These are phyloP conservation scores for Colletotrichum sp. DNA, from an alignment of 2,329 filamentous ascomycete species.

Conservation along the genomic window DNA sequence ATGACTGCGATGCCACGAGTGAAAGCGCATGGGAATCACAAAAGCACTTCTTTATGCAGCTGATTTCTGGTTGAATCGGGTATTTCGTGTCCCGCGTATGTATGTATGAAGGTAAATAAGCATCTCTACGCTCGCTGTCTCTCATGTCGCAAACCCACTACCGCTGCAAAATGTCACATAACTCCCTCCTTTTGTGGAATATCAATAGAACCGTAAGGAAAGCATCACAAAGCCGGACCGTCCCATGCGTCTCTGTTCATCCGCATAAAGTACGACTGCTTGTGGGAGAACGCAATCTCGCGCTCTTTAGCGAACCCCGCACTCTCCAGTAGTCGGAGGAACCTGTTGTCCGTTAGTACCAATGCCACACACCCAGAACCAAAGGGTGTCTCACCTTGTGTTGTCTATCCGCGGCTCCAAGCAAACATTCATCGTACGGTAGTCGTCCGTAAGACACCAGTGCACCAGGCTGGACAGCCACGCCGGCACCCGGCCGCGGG, in stretches of 20 bases:
- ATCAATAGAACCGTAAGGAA: not conserved
- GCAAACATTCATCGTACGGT: constrained; percentile 81
- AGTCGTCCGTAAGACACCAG: constrained; percentile 78
- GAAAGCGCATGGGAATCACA: not conserved
- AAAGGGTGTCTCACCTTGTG: constrained; percentile 65
- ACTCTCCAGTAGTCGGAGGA: constrained; percentile 67
- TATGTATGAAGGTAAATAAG: not conserved
- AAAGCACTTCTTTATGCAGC: not conserved
- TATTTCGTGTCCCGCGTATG: not conserved
- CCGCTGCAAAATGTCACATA: not conserved
- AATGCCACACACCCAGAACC: rapidly evolving
- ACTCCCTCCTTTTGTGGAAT: not conserved
- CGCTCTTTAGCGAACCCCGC: constrained; percentile 86
- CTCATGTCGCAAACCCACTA: not conserved
- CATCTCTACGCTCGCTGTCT: not conserved
- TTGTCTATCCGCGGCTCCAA: constrained; percentile 94
- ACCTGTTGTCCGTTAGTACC: constrained; percentile 26
- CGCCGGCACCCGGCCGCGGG: constrained; percentile 77
- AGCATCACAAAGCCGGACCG: constrained; percentile 62
- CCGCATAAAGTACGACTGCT: constrained; percentile 87
- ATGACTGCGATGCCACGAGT: not conserved
- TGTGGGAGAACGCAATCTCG: constrained; percentile 88
- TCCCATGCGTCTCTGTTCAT: constrained; percentile 82
- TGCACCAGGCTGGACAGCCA: constrained; percentile 92
- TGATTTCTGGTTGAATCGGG: not conserved